Percentiles rank a stretch among this genome's conserved stretches.
Conservation (phyloP, 2,329 filamentous ascomycete genomes). For the Coleophoma cylindrospora region DNA sequence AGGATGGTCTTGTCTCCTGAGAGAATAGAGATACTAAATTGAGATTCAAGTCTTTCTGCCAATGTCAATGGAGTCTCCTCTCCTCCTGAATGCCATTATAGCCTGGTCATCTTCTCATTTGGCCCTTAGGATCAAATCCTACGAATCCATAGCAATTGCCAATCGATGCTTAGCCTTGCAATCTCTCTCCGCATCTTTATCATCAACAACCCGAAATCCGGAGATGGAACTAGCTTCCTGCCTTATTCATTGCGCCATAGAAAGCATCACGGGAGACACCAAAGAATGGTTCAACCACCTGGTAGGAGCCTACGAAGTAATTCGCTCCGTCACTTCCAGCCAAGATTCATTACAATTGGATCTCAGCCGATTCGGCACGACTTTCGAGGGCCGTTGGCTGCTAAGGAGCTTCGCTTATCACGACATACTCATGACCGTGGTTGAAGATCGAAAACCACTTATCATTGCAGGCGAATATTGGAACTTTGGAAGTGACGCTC, state of each 20-base stretch:
- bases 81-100: constrained; percentile 1
- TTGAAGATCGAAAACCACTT: constrained; percentile 6
- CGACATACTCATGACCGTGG: constrained; percentile 12
- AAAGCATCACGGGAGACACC: constrained; percentile 4
- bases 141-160: constrained; percentile 1
- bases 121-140: not conserved
- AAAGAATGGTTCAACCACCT: constrained; percentile 5
- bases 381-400: constrained; percentile 13
- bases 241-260: constrained; percentile 4
- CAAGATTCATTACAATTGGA: not conserved
- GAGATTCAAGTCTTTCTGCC: constrained; percentile 5
- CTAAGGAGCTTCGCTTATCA: constrained; percentile 18
- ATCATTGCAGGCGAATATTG: constrained; percentile 10
- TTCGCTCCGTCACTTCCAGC: not conserved
- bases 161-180: not conserved
- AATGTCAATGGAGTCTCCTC: constrained; percentile 6
- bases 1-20: not conserved
- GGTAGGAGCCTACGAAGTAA: constrained; percentile 3
- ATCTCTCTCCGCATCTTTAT: not conserved
- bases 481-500: not conserved
- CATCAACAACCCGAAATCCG: not conserved
- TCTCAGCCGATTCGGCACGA: not conserved
- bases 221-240: constrained; percentile 4
- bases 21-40: not conserved
- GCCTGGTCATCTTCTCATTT: constrained; percentile 8